Evolutionary conservation across 768 basidiomycete species (phyloP), one percentile per base, ranked within the genome.

Genomic region (Tulasnella sp.): DNA sequence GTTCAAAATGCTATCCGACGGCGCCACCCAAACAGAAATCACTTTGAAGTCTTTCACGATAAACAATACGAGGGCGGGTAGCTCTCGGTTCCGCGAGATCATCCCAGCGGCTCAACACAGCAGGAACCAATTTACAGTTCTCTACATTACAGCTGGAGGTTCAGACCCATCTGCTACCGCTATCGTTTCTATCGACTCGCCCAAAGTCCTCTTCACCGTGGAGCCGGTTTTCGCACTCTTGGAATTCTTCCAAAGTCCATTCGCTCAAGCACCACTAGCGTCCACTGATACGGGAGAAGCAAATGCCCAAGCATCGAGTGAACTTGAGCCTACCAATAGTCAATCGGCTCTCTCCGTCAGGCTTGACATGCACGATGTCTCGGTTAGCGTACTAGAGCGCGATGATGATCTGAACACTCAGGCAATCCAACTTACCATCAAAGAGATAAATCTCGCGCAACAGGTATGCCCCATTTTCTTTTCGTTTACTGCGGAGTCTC

Each of bases 41-140:
- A 89, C 96, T 40, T 86, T 98, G n/a, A 91, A 92, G 83, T 97
- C 97, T 0, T 93, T 99, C 84, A 96, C 96, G 0, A 93, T 98
- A 89, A 92, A 90, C 85, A 97, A 97, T 84, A 98, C 93, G 2
- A 89, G 93, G 77, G 90, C 94, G 0, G 95, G 95, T 9, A 88
- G 88, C 73, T 94, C 95, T 37, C 93, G 90, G 83, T 98, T 96
- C 88, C 91, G 96, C 60, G 97, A 99, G 85, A 96, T 99, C 80
- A 94, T 99, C 81, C 97, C 98, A 18, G 93, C 96, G 7, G 93
- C 95, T 20, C 90, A 92, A 80, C 96, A 98, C 83, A 90, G 93
- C 81, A 88, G 94, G 76, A 96, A 97, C 81, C 96, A 98, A 74
- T 93, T 99, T 84, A 98, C 97, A 95, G 84, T 98, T 24, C 89